Base-by-base conservation (phyloP, 805 yeast species). In the Yarrowia hollandica region DNA sequence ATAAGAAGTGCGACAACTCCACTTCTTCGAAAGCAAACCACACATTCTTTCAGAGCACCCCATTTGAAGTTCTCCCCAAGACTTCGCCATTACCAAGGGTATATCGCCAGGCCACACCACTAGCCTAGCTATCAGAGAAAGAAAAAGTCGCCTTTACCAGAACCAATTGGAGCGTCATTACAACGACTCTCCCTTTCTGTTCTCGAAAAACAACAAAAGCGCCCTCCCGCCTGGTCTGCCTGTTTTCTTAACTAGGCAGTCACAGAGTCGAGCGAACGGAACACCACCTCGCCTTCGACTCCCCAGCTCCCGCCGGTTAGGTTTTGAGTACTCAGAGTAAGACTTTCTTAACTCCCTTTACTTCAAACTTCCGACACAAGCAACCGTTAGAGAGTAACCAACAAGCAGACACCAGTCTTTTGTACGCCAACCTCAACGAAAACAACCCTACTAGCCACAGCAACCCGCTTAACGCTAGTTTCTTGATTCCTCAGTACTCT, bases 261-360 rank as follows among this genome's bases (percentile, higher is more conserved):
- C 35, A 48, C 39, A 21, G 55, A 48, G 55, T 48, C 55, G 55
- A 48, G 55, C 55, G 55, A 48, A 48, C 54, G 54, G 55, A 48
- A 48, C 39, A 48, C 55, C 55, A 48, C 55, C 39, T 22, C 55
- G 55, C 55, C 39, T 48, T 48, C 55, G 55, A 48, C 55, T 48
- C 55, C 55, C 55, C 39, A 30, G 39, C 39, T 46, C 4, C 37
- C 55, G 55, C 55, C 14, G 25, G 39, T 18, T 48, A 48, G 55
- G 39, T 48, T 48, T 48, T 48, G 55, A 48, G 55, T 48, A 48
- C 39, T 21, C 55, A 48, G 55, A 48, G 55, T 48, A 48, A 48
- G 55, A 18, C 39, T 21, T 21, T 48, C 55, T 48, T 48, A 48
- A 33, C 39, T 33, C 55, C 55, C 54, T 46, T 46, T 48, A 48